phyloP scores from a whole-genome alignment of 129 eudicot genomes.

The Centrapalus pauciflorus region DNA sequence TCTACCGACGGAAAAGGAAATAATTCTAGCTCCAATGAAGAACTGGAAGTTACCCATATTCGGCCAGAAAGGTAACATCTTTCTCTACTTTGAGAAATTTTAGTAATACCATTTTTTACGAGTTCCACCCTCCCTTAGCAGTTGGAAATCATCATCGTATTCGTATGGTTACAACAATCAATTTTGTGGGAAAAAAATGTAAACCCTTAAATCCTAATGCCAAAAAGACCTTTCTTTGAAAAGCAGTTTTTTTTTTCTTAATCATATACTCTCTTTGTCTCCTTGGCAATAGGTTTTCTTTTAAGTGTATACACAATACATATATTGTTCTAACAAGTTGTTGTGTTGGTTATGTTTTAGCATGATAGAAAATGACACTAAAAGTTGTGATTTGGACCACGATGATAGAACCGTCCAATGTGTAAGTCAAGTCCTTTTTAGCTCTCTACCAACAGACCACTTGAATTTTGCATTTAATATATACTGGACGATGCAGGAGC shows the following conservation, averaged over 20 bases:
- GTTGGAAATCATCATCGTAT: neutral
- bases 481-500: slow-evolving; percentile 37
- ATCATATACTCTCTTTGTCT: neutral
- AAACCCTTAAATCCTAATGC: neutral
- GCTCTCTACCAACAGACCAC: neutral
- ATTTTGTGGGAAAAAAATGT: neutral
- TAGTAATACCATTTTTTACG: too few relatives aligned
- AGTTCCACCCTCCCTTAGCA: neutral
- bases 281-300: neutral
- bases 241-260: neutral
- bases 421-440: slow-evolving; percentile 43
- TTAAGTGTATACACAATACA: neutral
- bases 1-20: slow-evolving; percentile 39
- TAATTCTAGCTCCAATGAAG: slow-evolving; percentile 21
- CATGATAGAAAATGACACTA: slow-evolving; percentile 31
- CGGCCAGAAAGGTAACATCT: slow-evolving; percentile 49
- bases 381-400: slow-evolving; percentile 18
- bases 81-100: neutral
- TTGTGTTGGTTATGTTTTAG: slow-evolving; percentile 31
- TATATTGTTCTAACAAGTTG: slow-evolving; percentile 8
- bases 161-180: neutral
- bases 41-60: slow-evolving; percentile 31
- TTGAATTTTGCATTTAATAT: neutral
- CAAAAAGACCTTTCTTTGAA: neutral
- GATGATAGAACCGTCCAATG: slow-evolving; percentile 39